phyloP scores from a whole-genome alignment of 352 stramenopile species.

The Globisporangium echinulatum region DNA sequence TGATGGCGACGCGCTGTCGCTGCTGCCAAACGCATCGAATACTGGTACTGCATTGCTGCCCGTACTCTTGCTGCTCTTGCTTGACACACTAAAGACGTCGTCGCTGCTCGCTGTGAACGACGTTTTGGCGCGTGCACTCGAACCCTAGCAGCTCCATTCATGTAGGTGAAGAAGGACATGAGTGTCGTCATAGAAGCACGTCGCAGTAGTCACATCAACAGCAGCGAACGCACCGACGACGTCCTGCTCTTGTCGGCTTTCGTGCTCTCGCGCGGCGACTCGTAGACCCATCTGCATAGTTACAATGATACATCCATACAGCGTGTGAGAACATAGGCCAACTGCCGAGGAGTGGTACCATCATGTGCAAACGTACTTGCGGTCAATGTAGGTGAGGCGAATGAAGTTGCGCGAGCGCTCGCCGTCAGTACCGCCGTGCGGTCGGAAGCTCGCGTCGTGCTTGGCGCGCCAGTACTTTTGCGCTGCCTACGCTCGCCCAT shows the following conservation, averaged over 20 bases:
- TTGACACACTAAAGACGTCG: slow-evolving; percentile 41
- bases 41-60: slow-evolving; percentile 13
- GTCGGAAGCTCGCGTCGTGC: slow-evolving; percentile 76
- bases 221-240: slow-evolving; percentile 24
- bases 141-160: not conserved
- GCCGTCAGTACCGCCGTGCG: slow-evolving; percentile 59
- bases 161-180: not conserved
- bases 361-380: slow-evolving; percentile 43
- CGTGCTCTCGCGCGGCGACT: slow-evolving; percentile 54
- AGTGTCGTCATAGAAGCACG: too few relatives aligned
- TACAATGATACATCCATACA: not conserved
- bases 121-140: slow-evolving; percentile 19
- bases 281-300: slow-evolving; percentile 60
- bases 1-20: slow-evolving; percentile 4
- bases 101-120: slow-evolving; percentile 28
- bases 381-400: slow-evolving; percentile 81
- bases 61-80: slow-evolving; percentile 3
- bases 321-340: not conserved
- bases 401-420: slow-evolving; percentile 88
- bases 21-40: slow-evolving; percentile 31
- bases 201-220: not conserved
- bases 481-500: slow-evolving; percentile 33
- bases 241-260: slow-evolving; percentile 30
- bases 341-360: too few relatives aligned
- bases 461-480: slow-evolving; percentile 84